Conservation (phyloP, 768 basidiomycete genomes). For the Rubroboletus satanas region DNA sequence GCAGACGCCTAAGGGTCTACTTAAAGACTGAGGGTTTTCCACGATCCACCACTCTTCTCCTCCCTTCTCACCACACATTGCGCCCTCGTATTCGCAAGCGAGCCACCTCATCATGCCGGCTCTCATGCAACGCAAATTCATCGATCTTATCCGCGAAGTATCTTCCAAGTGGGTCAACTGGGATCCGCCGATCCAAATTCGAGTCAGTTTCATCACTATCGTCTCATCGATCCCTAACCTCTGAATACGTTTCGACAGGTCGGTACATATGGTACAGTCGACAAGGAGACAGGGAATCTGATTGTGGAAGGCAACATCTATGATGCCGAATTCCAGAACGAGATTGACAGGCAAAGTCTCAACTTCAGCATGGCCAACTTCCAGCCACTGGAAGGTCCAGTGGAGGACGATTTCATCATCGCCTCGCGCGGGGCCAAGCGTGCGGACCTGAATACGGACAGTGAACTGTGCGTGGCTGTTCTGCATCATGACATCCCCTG, state of each 20-base stretch:
- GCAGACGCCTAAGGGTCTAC: neutral
- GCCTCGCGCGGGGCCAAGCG: slow-evolving; percentile 17
- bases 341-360: slow-evolving; percentile 12
- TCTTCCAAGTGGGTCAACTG: slow-evolving; percentile 38
- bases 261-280: slow-evolving; percentile 34
- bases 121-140: slow-evolving; percentile 29
- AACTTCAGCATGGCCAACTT: slow-evolving; percentile 14
- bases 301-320: slow-evolving; percentile 35
- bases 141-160: slow-evolving; percentile 30
- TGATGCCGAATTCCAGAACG: slow-evolving; percentile 18
- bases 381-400: slow-evolving; percentile 12
- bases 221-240: neutral
- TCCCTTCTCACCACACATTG: neutral
- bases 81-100: neutral
- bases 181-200: slow-evolving; percentile 30
- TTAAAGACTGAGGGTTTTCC: neutral
- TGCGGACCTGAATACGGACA: slow-evolving; percentile 6
- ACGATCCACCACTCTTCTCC: neutral
- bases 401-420: slow-evolving; percentile 25
- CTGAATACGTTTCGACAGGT: slow-evolving; percentile 21
- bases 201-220: slow-evolving; percentile 14
- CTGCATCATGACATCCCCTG: neutral
- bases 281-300: slow-evolving; percentile 31
- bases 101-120: slow-evolving; percentile 1
- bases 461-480: slow-evolving; percentile 14